These are phyloP conservation scores for Albugo candida DNA, from an alignment of 352 stramenopile genomes.

Conservation along the genomic window DNA sequence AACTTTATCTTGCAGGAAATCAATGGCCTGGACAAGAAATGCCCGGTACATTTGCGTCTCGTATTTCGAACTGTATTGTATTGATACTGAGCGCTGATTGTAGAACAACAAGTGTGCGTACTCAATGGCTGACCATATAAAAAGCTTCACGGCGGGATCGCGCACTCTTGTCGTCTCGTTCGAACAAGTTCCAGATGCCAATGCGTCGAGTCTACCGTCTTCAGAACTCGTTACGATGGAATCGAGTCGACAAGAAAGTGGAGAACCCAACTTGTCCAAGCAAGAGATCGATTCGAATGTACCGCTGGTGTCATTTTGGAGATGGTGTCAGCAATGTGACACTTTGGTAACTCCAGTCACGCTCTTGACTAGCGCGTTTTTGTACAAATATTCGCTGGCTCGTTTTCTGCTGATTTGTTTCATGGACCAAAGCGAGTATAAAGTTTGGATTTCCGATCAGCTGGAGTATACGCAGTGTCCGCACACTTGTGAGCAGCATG, in stretches of 20 bases:
- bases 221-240: neutral
- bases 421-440: conserved; percentile 38
- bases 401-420: conserved; percentile 96
- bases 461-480: neutral
- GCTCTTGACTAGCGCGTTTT: conserved; percentile 77
- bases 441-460: conserved; percentile 20
- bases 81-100: neutral
- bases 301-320: conserved; percentile 88
- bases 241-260: neutral
- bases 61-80: neutral
- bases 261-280: neutral
- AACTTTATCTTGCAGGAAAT: conserved; percentile 65
- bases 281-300: conserved; percentile 1
- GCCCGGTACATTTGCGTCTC: conserved; percentile 23
- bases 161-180: conserved; percentile 67
- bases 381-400: conserved; percentile 95
- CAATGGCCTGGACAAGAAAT: conserved; percentile 42
- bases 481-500: conserved; percentile 32
- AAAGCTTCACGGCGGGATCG: conserved; percentile 51
- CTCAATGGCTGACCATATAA: conserved; percentile 65
- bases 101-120: conserved; percentile 65
- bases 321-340: conserved; percentile 90
- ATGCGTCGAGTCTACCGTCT: neutral
- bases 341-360: conserved; percentile 84
- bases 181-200: conserved; percentile 41